Evolutionary conservation across 1,284 basidiomycete genomes (phyloP).

Genomic region (Tilletia horrida): DNA sequence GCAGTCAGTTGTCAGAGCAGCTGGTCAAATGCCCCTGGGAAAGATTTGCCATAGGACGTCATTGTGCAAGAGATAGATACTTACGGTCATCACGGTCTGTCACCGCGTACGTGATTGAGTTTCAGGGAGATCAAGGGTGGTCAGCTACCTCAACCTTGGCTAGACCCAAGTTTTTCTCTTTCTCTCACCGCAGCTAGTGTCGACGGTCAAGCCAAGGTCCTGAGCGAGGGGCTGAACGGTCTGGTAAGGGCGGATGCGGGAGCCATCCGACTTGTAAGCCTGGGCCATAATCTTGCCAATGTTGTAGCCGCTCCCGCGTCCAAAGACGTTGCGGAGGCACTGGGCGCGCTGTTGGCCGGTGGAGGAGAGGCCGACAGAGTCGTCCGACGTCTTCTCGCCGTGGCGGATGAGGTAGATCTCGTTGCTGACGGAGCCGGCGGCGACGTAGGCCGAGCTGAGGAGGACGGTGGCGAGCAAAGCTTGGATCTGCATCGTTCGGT

Average conservation of each 20-base stretch:
- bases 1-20: too few relatives aligned
- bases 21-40: too few relatives aligned
- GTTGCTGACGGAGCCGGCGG: slow-evolving; percentile 2
- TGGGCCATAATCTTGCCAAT: slow-evolving; percentile 44
- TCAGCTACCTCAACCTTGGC: background rate
- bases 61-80: too few relatives aligned
- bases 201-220: slow-evolving; percentile 46
- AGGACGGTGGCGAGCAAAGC: background rate
- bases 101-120: too few relatives aligned
- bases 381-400: slow-evolving; percentile 49
- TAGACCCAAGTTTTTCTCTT: background rate
- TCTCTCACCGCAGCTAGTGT: slow-evolving; percentile 43
- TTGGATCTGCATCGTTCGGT: background rate
- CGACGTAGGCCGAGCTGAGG: background rate
- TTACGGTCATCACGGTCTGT: slow-evolving; percentile 16
- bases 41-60: too few relatives aligned
- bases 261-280: slow-evolving; percentile 32
- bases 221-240: slow-evolving; percentile 52
- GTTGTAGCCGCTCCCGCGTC: slow-evolving; percentile 32
- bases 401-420: slow-evolving; percentile 45
- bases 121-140: too few relatives aligned
- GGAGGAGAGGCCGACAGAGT: slow-evolving; percentile 28
- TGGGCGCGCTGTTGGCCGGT: slow-evolving; percentile 25
- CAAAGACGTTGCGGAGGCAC: slow-evolving; percentile 36
- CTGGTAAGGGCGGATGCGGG: slow-evolving; percentile 45